Evolutionary conservation across 1,284 basidiomycete genomes (phyloP), one percentile per base, ranked within the genome.

Genomic region (Apiotrichum siamense): DNA sequence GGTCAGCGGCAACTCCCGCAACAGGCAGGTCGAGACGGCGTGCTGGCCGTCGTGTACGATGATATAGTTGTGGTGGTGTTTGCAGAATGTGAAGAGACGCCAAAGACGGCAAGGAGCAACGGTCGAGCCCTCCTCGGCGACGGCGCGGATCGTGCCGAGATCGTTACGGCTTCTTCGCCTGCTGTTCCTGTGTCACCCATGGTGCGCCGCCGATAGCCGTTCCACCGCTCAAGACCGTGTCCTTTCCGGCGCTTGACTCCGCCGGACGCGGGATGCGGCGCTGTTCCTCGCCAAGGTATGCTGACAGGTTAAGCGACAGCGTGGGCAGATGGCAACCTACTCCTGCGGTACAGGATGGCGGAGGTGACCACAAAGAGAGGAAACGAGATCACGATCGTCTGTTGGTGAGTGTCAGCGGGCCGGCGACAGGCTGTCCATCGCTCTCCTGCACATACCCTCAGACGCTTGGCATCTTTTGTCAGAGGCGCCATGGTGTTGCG

Each of bases 381-480:
- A 40, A 72, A 67, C 5, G 71, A 64, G 33, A 73, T 60, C 57
- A 73, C 67, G 52, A 73, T 71, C 2, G 62, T 68, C 69, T 71
- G 42, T n/a, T 4, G n/a, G 13, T 42, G 23, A 20, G 10, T 9
- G 39, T 55, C 49, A 55, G 49, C 46, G 31, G 12, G n/a, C n/a
- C n/a, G n/a, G n/a, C n/a, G n/a, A n/a, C n/a, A n/a, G n/a, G n/a
- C n/a, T n/a, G n/a, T n/a, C n/a, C n/a, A n/a, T n/a, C n/a, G n/a
- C n/a, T n/a, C n/a, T n/a, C n/a, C n/a, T n/a, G n/a, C n/a, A n/a
- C n/a, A n/a, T n/a, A n/a, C n/a, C n/a, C n/a, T n/a, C n/a, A n/a
- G n/a, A n/a, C n/a, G n/a, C n/a, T n/a, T n/a, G n/a, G n/a, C n/a
- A n/a, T n/a, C n/a, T n/a, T n/a, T n/a, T n/a, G n/a, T n/a, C n/a